A percentile compares a stretch with the other conserved stretches of the same genome.
Conservation (phyloP, 2,329 filamentous ascomycete species). For the Ophiostoma sp. region DNA sequence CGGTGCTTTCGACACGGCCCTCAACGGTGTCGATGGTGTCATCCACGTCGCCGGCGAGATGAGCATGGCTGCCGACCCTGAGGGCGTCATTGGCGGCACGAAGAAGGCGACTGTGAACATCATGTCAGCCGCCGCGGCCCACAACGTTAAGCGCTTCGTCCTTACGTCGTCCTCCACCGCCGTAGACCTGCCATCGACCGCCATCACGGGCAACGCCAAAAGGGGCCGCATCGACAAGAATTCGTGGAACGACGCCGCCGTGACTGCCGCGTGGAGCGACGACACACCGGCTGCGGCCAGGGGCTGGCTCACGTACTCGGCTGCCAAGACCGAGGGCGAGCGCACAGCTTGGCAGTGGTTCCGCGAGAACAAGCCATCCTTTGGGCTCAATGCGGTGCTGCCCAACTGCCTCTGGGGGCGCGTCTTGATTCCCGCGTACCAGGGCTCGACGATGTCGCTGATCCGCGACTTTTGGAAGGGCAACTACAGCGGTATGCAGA, state of each 20-base stretch:
- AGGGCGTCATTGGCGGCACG: background rate
- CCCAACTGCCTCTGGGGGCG: background rate
- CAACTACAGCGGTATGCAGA: background rate
- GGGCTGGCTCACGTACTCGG: slow-evolving; percentile 3
- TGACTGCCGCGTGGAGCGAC: background rate
- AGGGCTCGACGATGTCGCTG: background rate
- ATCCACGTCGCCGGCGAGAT: background rate
- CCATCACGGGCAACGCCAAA: background rate
- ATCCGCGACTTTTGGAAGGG: slow-evolving; percentile 6
- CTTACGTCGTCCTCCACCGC: slow-evolving; percentile 2
- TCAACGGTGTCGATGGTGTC: background rate
- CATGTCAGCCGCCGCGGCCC: background rate
- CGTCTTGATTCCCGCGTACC: background rate
- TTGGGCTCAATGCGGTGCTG: background rate
- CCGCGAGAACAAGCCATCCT: background rate
- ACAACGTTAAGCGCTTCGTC: background rate
- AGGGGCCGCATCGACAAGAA: background rate
- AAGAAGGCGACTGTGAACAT: slow-evolving; percentile 1
- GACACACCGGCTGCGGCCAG: background rate
- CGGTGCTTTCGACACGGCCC: background rate
- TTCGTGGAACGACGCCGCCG: background rate
- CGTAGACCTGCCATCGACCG: background rate
- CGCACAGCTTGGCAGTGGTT: background rate
- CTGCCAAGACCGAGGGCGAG: slow-evolving; percentile 7
- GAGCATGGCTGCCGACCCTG: background rate